A percentile compares a stretch with the other conserved stretches of the same genome.
phyloP scores from a whole-genome alignment of 495 filamentous ascomycete genomes.

The Hypoxylon rickii region DNA sequence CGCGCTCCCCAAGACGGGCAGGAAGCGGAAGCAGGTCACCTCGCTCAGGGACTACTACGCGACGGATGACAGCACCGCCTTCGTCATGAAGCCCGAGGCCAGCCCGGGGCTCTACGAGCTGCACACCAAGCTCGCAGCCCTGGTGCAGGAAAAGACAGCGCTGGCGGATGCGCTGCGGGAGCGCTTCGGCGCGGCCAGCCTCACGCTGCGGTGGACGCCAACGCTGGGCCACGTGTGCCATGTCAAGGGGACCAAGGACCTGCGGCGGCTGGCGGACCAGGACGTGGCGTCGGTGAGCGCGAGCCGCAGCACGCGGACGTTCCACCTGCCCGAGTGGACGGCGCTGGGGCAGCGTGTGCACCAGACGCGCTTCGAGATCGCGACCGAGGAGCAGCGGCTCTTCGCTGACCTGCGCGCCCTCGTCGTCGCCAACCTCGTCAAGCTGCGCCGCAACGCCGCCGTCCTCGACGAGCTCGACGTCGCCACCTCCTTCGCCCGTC shows the following conservation, averaged over 20 bases:
- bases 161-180: conserved; percentile 64
- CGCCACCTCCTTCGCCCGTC: conserved; percentile 75
- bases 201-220: conserved; percentile 83
- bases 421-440: conserved; percentile 78
- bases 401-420: conserved; percentile 70
- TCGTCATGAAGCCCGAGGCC: conserved; percentile 84
- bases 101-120: conserved; percentile 66
- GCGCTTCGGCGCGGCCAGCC: conserved; percentile 54
- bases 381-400: conserved; percentile 76
- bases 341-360: conserved; percentile 75
- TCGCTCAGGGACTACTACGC: conserved; percentile 56
- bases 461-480: conserved; percentile 94
- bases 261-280: conserved; percentile 38
- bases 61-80: conserved; percentile 63
- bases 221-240: conserved; percentile 87
- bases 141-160: conserved; percentile 60
- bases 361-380: conserved; percentile 71
- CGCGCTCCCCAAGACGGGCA: conserved; percentile 44
- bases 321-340: conserved; percentile 85
- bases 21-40: conserved; percentile 45
- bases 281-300: conserved; percentile 58
- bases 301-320: conserved; percentile 81
- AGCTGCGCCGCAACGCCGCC: conserved; percentile 81
- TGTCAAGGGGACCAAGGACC: conserved; percentile 76
- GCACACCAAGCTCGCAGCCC: conserved; percentile 64